Evolutionary conservation across 495 filamentous ascomycete species (phyloP).

Genomic region (Talaromyces stipitatus): DNA sequence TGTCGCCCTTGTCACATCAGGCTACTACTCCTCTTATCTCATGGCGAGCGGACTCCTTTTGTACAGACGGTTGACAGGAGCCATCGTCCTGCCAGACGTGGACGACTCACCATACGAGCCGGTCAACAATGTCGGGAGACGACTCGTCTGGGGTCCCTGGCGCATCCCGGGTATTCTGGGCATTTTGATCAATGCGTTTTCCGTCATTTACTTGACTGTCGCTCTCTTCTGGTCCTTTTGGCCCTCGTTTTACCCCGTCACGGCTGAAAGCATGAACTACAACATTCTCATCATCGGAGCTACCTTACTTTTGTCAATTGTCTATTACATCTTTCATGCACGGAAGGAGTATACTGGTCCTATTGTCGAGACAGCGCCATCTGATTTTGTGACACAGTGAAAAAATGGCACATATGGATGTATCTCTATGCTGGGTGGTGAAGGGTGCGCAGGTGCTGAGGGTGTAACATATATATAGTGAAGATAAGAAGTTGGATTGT

Average conservation of each 20-base stretch:
- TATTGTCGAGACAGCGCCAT: slow-evolving; percentile 27
- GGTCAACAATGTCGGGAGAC: slow-evolving; percentile 1
- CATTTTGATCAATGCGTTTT: slow-evolving; percentile 30
- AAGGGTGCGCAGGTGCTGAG: too few relatives aligned
- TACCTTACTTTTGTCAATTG: slow-evolving; percentile 21
- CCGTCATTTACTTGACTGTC: slow-evolving; percentile 26
- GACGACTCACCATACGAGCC: background rate
- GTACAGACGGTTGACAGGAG: too few relatives aligned
- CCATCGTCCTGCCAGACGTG: too few relatives aligned
- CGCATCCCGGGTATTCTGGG: slow-evolving; percentile 29
- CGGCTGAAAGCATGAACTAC: slow-evolving; percentile 38
- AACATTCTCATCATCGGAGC: slow-evolving; percentile 27
- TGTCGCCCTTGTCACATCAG: too few relatives aligned
- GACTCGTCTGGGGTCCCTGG: slow-evolving; percentile 33
- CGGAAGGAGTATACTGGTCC: slow-evolving; percentile 30
- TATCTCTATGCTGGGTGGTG: too few relatives aligned
- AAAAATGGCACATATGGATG: too few relatives aligned
- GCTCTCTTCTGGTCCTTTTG: slow-evolving; percentile 39
- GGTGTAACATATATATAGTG: too few relatives aligned
- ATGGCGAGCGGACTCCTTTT: too few relatives aligned
- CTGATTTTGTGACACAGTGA: background rate
- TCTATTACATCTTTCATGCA: slow-evolving; percentile 28
- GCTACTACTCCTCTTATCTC: too few relatives aligned
- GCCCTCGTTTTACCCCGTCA: slow-evolving; percentile 27
- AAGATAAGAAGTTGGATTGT: too few relatives aligned